Base-by-base conservation (phyloP, 1,139 yeast genomes). In the Debaryomycetaceae sp. region DNA sequence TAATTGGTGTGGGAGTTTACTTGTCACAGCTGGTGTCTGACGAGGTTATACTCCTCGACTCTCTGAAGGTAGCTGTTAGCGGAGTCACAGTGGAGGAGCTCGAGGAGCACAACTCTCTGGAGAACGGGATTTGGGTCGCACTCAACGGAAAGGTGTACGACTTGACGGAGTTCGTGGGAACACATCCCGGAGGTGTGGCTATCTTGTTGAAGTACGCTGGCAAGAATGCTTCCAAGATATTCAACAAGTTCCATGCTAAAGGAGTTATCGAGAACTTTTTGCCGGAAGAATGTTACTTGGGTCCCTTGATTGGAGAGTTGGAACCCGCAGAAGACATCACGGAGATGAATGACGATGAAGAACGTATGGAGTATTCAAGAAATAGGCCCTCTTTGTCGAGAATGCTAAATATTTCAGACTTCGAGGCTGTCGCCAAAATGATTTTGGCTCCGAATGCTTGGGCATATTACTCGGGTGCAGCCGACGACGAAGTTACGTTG, bases 401-500 rank as follows among this genome's bases (percentile, higher is more conserved):
- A 29, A 60, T 67, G 33, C 63, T 62, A 45, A 65, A 62, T 35
- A 42, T 67, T 33, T 53, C 59, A 13, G 95, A 87, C 59, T 87
- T 89, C 54, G 96, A 89, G 60, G 75, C 76, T 51, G 78, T 89
- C 39, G 96, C 96, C 1, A 76, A 85, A 42, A 75, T 78, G 48
- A 81, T 85, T 39, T 66, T 88, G 65, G 73, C 84, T 31, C 78
- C 77, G 44, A 76, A 81, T 14, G 95, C 90, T 0, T 85, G 95
- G 89, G 89, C 89, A 6, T 89, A 89, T 64, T 89, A 87, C 62
- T 83, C 91, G 1, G 82, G 89, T 29, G 97, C 90, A 11, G 75
- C 93, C n/a, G 96, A 88, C 59, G 96, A 89, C 62, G 96, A 89
- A 65, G 78, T 89, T 51, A 75, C 95, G 1, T 63, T 86, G 63